These are phyloP conservation scores for Cystobasidium ongulense DNA, from an alignment of 768 basidiomycete genomes.

Conservation along the genomic window DNA sequence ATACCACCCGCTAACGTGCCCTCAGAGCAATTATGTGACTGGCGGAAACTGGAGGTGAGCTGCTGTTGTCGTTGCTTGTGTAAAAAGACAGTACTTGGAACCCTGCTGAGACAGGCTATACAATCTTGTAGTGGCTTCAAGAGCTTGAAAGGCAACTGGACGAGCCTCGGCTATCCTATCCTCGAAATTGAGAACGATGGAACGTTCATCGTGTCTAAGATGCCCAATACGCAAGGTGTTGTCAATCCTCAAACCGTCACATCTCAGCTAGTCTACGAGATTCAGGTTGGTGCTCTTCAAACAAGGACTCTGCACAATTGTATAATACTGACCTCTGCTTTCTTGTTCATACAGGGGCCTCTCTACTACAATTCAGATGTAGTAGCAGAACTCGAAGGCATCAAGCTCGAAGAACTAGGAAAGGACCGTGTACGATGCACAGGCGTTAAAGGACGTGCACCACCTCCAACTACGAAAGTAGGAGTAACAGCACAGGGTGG, in stretches of 20 bases:
- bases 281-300: background rate
- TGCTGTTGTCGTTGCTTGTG: no score
- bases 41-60: slow-evolving; percentile 3
- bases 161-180: background rate
- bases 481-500: background rate
- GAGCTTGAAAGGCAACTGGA: background rate
- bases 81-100: no score
- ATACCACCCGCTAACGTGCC: background rate
- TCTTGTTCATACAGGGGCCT: background rate
- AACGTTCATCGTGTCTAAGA: background rate
- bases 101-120: background rate
- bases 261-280: background rate
- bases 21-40: background rate
- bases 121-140: background rate
- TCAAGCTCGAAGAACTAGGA: background rate
- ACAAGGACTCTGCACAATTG: background rate
- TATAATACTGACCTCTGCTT: background rate
- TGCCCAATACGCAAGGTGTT: slow-evolving; percentile 2
- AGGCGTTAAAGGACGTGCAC: background rate
- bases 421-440: background rate
- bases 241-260: background rate
- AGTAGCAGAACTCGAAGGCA: background rate
- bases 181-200: slow-evolving; percentile 1
- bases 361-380: slow-evolving; percentile 4
- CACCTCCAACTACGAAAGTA: background rate